A percentile compares a stretch with the other conserved stretches of the same genome.
Evolutionary conservation across 371 early-diverging fungal species (phyloP).

Genomic region (Thermomucor indicae-seudaticae): DNA sequence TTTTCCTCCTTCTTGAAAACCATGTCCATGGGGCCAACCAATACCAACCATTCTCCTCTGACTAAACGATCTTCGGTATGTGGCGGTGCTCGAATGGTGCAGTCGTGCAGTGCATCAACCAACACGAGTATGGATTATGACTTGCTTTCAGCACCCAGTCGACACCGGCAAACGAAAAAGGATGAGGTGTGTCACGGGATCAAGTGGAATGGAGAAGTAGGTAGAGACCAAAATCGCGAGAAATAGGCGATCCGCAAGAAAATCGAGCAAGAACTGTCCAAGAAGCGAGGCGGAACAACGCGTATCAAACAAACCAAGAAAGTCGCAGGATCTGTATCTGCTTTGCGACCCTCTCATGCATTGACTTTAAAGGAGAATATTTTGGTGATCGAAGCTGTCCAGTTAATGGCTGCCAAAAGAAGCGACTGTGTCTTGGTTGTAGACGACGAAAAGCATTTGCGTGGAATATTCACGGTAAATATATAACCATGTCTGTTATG

Average conservation of each 20-base stretch:
- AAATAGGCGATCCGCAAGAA: constrained; percentile 72
- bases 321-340: constrained; percentile 86
- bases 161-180: constrained; percentile 36
- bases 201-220: background rate
- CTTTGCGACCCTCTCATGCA: constrained; percentile 87
- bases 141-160: background rate
- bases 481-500: background rate
- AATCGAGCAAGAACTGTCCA: constrained; percentile 69
- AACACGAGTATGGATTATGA: background rate
- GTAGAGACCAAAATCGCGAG: background rate
- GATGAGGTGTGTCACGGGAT: constrained; percentile 34
- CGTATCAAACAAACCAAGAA: constrained; percentile 34
- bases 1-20: too few relatives aligned
- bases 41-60: too few relatives aligned
- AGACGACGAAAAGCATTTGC: constrained; percentile 85
- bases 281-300: constrained; percentile 48
- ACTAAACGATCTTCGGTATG: too few relatives aligned
- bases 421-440: constrained; percentile 93
- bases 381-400: constrained; percentile 90
- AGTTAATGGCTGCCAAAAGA: constrained; percentile 97
- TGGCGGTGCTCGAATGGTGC: background rate
- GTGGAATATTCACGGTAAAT: constrained; percentile 88
- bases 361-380: constrained; percentile 89
- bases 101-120: background rate
- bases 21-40: too few relatives aligned